Percentiles rank a stretch among this genome's conserved stretches.
Evolutionary conservation across 139 green algal species (phyloP).

Genomic region (Chlorella sorokiniana): DNA sequence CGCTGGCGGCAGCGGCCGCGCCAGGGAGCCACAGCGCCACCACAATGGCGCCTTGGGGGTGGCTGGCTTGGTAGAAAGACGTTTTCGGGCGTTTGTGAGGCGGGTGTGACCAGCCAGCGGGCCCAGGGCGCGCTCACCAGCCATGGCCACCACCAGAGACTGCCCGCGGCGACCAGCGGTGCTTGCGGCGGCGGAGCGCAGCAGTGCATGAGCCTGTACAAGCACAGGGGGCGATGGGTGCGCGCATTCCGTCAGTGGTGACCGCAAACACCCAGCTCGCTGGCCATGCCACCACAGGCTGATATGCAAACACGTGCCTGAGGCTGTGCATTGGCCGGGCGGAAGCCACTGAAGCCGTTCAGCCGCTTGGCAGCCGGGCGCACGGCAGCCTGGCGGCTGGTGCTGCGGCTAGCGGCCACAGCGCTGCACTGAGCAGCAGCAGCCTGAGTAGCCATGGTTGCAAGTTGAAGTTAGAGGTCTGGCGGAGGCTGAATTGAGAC

Average conservation of each 20-base stretch:
- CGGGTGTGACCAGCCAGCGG: not conserved
- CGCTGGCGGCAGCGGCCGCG: not conserved
- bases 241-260: not conserved
- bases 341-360: not conserved
- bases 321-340: too few species aligned
- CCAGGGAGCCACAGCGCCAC: not conserved
- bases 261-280: not conserved
- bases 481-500: not conserved
- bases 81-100: not conserved
- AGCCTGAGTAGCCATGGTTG: not conserved
- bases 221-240: not conserved
- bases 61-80: too few species aligned
- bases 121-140: not conserved
- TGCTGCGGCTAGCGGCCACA: not conserved
- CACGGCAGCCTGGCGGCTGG: not conserved
- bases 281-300: too few species aligned
- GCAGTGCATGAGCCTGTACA: not conserved
- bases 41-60: not conserved
- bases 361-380: not conserved
- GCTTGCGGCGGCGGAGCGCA: not conserved
- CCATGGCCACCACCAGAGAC: constrained; percentile 12
- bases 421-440: not conserved
- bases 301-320: too few species aligned
- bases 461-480: not conserved
- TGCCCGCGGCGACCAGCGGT: not conserved